Evolutionary conservation across 306 rosid genomes (phyloP).

Genomic region (Quercus rubra): DNA sequence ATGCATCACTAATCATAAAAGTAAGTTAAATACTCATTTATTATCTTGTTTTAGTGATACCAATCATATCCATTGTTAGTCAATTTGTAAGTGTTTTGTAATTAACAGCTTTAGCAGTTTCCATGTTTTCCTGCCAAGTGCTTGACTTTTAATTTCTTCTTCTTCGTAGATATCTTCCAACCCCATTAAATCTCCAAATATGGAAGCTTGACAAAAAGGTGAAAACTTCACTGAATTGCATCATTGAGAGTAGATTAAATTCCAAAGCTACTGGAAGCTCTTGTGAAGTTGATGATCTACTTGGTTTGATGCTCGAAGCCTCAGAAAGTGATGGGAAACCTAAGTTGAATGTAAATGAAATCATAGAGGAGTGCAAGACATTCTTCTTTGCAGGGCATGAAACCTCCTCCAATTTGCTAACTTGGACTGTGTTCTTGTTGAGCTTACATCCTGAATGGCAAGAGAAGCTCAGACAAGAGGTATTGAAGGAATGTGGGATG

Average conservation of each 20-base stretch:
- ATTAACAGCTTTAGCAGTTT: no score
- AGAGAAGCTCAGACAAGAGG: constrained; percentile 30
- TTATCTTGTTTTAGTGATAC: no score
- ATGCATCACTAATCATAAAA: no score
- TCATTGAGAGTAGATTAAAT: constrained; percentile 27
- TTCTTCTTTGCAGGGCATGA: constrained; percentile 38
- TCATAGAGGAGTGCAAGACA: constrained; percentile 31
- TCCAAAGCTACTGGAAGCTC: not conserved
- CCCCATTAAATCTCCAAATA: constrained; percentile 16
- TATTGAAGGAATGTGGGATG: constrained; percentile 21
- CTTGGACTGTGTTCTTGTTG: constrained; percentile 27
- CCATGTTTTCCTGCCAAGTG: no score
- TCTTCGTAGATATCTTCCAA: constrained; percentile 27
- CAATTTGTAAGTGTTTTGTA: no score
- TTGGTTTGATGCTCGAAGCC: constrained; percentile 27
- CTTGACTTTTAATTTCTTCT: not conserved
- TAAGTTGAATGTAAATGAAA: constrained; percentile 18
- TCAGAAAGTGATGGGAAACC: not conserved
- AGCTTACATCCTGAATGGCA: constrained; percentile 27
- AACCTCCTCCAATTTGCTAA: constrained; percentile 31
- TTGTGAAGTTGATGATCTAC: constrained; percentile 26
- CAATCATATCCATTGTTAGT: no score
- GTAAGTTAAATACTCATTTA: no score
- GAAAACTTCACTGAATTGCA: constrained; percentile 4
- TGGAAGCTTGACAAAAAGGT: constrained; percentile 35